phyloP scores from a whole-genome alignment of 495 filamentous ascomycete genomes.

The Friedmanniomyces simplex region DNA sequence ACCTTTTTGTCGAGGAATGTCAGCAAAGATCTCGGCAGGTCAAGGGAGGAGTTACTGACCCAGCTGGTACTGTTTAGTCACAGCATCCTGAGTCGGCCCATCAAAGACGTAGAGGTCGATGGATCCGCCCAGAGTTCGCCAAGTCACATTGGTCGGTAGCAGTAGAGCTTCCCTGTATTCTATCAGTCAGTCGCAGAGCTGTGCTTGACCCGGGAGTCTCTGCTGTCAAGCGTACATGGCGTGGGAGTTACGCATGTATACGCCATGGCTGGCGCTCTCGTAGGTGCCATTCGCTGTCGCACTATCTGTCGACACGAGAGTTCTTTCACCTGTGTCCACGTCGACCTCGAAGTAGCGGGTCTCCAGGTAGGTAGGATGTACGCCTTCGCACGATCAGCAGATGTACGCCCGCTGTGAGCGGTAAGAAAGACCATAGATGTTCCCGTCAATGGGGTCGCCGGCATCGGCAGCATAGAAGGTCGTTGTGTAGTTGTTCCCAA shows the following conservation, averaged over 20 bases:
- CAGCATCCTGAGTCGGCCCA: conserved; percentile 45
- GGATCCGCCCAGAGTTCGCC: conserved; percentile 57
- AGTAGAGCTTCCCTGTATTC: conserved; percentile 35
- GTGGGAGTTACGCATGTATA: conserved; percentile 57
- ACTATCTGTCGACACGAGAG: conserved; percentile 44
- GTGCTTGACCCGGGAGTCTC: not conserved
- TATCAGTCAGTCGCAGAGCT: not conserved
- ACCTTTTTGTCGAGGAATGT: conserved; percentile 2
- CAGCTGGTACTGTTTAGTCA: conserved; percentile 47
- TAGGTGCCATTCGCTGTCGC: conserved; percentile 47
- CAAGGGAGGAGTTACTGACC: conserved; percentile 3
- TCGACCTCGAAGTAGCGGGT: conserved; percentile 53
- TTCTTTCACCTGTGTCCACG: conserved; percentile 38
- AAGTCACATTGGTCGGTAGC: conserved; percentile 55
- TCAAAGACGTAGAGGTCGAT: conserved; percentile 55
- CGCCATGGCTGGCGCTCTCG: conserved; percentile 49
- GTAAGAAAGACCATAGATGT: conserved; percentile 43
- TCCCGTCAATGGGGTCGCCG: conserved; percentile 49
- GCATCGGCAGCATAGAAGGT: conserved; percentile 65
- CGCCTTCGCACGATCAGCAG: conserved; percentile 16
- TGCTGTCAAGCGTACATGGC: conserved; percentile 51
- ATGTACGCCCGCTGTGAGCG: not conserved
- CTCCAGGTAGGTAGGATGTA: conserved; percentile 49
- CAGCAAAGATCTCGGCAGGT: no score
- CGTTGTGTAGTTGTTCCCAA: conserved; percentile 49